Base-by-base conservation (phyloP, 108 stramenopile species). In the Fragilaria crotonensis region DNA sequence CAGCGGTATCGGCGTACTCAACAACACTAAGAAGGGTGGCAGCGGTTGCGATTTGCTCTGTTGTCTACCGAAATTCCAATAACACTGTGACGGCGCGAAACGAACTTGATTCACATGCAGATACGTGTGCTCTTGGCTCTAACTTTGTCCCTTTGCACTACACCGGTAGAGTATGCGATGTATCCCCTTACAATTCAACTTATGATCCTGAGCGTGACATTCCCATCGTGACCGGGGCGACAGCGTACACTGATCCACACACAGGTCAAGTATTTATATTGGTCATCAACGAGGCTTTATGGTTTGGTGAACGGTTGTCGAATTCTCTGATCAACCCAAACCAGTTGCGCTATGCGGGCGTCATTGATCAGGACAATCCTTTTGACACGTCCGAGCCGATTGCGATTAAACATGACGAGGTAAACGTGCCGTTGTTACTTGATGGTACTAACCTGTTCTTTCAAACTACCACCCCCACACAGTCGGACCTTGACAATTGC, bases 81-180 rank as follows among this genome's bases (percentile, higher is more conserved):
- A n/a, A n/a, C n/a, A n/a, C n/a, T n/a, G n/a, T n/a, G n/a, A 5
- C 54, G 57, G 5, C 28, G 57, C 44, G 50, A 51, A 7, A 14
- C 9, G 59, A 72, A 27, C 31, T 72, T 23, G 71, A 66, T 27
- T 48, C 59, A 20, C 71, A 72, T 51, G 64, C 64, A 1, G 71
- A 72, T 44, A 72, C 64, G 4, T 60, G 58, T n/a, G 7, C 36
- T 41, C 36, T 14, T 11, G 14, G 7, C 14, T 41, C 7, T 14
- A 46, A 46, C 22, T 46, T 46, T 4, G 45, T 46, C 45, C 45
- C 45, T 21, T 4, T 46, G 4, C 22, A 4, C 4, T 46, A 4
- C 4, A 4, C 45, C 4, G 45, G 45, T 21, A 19, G 22, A 46
- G 45, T 3, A 2, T 46, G 45, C 4, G 4, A 46, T 4, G 45